Base-by-base conservation (phyloP, 768 basidiomycete genomes). In the Pleurotus cornucopiae region DNA sequence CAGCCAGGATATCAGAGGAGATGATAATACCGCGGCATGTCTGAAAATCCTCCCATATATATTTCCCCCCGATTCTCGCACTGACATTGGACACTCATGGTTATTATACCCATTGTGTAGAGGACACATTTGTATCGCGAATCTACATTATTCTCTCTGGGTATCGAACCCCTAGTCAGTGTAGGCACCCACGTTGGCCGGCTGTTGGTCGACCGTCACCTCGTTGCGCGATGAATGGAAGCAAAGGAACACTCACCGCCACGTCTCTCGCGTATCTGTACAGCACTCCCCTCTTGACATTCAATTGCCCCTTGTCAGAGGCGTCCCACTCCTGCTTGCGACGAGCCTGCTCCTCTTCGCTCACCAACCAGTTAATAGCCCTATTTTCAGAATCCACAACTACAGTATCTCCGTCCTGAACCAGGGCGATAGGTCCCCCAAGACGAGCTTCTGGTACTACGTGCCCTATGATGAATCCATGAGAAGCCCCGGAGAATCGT, bases 361-460 rank as follows among this genome's bases (percentile, higher is more conserved):
- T 76, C 4, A 94, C 86, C 21, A 82, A 66, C 90, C 90, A 93
- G 61, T 84, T 75, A 60, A 94, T 89, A 5, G 76, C 71, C 62
- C 83, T 76, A 25, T 68, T 80, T 56, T 76, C 81, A 1, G 90
- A 69, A 66, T 94, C 89, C 58, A 94, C 88, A 56, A 86, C 63
- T 59, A 94, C 85, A 47, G 68, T 74, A 67, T 95, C 92, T 4
- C 92, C 93, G 60, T 94, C 91, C 63, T 85, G 74, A 49, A 93
- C 87, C 16, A 94, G 81, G 25, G 90, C 93, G 62, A 95, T 94
- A 2, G 93, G 92, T 0, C 92, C 92, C 54, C 91, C 91, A 23
- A 89, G 72, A 30, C 80, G 81, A 16, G 91, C 91, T 68, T 81
- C 80, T 18, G 80, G 80, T 6, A 80, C 78, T 12, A 80, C 78